phyloP scores from a whole-genome alignment of 345 rosid genomes.

The Gossypium herbaceum region DNA sequence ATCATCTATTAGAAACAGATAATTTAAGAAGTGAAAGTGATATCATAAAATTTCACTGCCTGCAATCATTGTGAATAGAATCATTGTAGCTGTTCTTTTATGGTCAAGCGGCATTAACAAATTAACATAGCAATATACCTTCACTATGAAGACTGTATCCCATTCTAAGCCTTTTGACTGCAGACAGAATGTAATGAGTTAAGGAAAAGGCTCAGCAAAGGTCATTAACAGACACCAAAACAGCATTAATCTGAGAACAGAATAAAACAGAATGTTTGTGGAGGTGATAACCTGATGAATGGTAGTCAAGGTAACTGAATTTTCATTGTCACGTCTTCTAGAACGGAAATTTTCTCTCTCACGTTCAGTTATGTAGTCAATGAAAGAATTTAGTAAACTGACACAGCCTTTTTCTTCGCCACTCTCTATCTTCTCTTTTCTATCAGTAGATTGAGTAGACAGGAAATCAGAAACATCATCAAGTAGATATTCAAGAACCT shows the following conservation, averaged over 20 bases:
- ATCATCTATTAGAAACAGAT: constrained; percentile 7
- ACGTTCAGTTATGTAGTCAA: constrained; percentile 56
- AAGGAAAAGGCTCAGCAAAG: constrained; percentile 16
- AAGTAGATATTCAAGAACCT: constrained; percentile 86
- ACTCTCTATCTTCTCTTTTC: constrained; percentile 32
- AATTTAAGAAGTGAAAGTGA: not conserved
- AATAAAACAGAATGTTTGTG: constrained; percentile 6
- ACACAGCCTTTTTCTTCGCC: constrained; percentile 56
- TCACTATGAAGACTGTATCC: constrained; percentile 88
- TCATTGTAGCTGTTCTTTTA: not conserved
- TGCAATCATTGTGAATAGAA: not conserved
- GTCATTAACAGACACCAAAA: not conserved
- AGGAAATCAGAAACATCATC: constrained; percentile 83
- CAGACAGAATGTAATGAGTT: constrained; percentile 28
- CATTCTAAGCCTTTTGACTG: constrained; percentile 99
- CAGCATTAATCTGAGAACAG: not conserved
- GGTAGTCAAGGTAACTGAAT: constrained; percentile 88
- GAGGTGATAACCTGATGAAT: constrained; percentile 76
- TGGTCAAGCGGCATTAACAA: not conserved
- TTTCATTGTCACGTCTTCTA: constrained; percentile 65
- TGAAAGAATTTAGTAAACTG: constrained; percentile 47
- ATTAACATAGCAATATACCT: constrained; percentile 43
- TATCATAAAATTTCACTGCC: not conserved
- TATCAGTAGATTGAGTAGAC: constrained; percentile 36
- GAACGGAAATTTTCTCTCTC: constrained; percentile 70